These are phyloP conservation scores for Acaromyces ingoldii DNA, from an alignment of 1,284 basidiomycete genomes.

Conservation along the genomic window DNA sequence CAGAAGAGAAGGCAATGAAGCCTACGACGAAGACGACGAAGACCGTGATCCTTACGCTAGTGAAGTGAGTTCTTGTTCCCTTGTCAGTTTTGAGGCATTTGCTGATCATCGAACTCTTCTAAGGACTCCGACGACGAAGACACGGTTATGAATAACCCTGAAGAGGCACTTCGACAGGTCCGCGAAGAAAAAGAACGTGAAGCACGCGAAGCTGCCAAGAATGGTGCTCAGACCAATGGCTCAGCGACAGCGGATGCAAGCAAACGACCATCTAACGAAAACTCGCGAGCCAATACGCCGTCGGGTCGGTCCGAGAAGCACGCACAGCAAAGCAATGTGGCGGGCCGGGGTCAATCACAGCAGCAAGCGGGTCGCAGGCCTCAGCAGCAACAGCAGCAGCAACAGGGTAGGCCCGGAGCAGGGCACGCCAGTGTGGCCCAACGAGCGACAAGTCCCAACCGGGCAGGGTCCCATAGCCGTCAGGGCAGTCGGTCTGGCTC, in stretches of 20 bases:
- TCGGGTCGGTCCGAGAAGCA: slow-evolving; percentile 21
- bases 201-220: slow-evolving; percentile 22
- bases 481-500: slow-evolving; percentile 4
- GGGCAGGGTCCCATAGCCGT: slow-evolving; percentile 2
- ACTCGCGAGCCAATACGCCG: slow-evolving; percentile 17
- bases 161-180: slow-evolving; percentile 45
- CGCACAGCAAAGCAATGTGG: slow-evolving; percentile 3
- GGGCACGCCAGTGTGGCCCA: slow-evolving; percentile 36
- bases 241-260: slow-evolving; percentile 15
- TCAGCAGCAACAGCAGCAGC: too few relatives aligned
- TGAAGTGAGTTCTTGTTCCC: slow-evolving; percentile 18
- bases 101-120: slow-evolving; percentile 1
- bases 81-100: background rate
- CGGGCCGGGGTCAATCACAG: background rate
- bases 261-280: background rate
- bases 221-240: slow-evolving; percentile 20
- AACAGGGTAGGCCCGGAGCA: slow-evolving; percentile 21
- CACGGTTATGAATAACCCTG: slow-evolving; percentile 46
- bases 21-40: slow-evolving; percentile 48
- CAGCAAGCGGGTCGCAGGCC: slow-evolving; percentile 12
- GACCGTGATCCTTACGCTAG: slow-evolving; percentile 44
- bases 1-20: slow-evolving; percentile 43
- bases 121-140: slow-evolving; percentile 46
- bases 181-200: slow-evolving; percentile 34
- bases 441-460: slow-evolving; percentile 26